Base-by-base conservation (phyloP, 805 yeast species). In the Ogataea thermomethanolica region DNA sequence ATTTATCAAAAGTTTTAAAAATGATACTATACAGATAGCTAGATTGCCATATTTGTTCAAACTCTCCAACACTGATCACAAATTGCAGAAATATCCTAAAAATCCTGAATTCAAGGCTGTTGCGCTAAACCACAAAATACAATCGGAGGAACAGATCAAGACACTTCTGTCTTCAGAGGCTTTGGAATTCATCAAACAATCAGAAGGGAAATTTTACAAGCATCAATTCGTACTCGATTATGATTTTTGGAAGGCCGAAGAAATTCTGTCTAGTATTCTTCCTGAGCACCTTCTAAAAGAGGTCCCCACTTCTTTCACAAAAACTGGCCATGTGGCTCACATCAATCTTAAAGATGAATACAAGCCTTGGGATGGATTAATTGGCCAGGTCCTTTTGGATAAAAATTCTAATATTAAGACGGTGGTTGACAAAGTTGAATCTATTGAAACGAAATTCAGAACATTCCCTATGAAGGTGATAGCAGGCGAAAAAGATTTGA, bases 301-400 rank as follows among this genome's bases (percentile, higher is more conserved):
- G 41, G 69, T 83, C 7, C 99, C 99, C 1, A 71, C 93, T 1
- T 95, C 98, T 0, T 93, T 85, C 60, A 86, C 98, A 1, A 78
- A 80, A 26, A 95, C 95, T 0, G 99, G 99, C 0, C 98, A 93
- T 64, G 75, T 93, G 43, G 99, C 98, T 0, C 99, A 93, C 62
- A 64, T 95, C 55, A 93, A 93, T 55, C 62, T 93, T 29, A 71
- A 89, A 32, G 84, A 82, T 29, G 93, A 86, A 55, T 93, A 81
- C 65, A 80, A 87, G 56, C 95, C 95, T 1, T 91, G 73, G 57
- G 90, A 84, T 33, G 48, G 66, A 1, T 58, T 93, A 13, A 93
- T 95, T 44, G 99, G 99, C 0, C 86, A 88, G 59, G 88, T 91
- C 1, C 79, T 91, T 20, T 63, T 93, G 41, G 97, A 91, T 64